Evolutionary conservation across 208 protist genomes (phyloP), one percentile per base, ranked within the genome.

Genomic region (Crithidia sp.): DNA sequence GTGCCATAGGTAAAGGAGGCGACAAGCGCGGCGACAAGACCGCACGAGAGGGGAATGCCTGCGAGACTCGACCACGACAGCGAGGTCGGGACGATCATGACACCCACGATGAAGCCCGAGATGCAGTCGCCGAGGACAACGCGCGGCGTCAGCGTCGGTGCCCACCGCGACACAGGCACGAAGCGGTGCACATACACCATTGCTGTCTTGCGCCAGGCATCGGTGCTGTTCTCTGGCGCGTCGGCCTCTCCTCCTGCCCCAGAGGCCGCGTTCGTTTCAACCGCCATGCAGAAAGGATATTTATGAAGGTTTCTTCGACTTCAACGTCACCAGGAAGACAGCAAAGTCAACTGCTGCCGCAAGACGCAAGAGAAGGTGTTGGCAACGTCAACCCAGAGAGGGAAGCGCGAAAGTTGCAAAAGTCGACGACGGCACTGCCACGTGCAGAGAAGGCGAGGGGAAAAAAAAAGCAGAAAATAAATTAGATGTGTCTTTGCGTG

Each of bases 1-100:
- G 77, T 87, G 40, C 78, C 84, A 68, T 89, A 89, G 9, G 71
- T 71, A 16, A 86, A 70, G 43, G 75, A 82, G 16, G 74, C 81
- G 16, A 89, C 61, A 14, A 86, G 67, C 12, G 81, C 84, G 2
- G 74, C 78, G 45, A 70, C 76, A 52, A 89, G 81, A 17, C 84
- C 84, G 54, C 78, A 84, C 5, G 79, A 76, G 4, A 89, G 63
- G 40, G 76, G 72, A 39, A 89, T 54, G 40, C 76, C 78, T 2
- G 76, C 77, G 44, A 89, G 53, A 45, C 76, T 85, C 28, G 84
- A 83, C 79, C 79, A 89, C 19, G 84, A 86, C 0, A 89, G 79
- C 14, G 63, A 77, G 13, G 75, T 86, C 7, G 84, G 84, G 64
- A 89, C 74, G 49, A 86, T 68, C 84, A 89, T 89, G 28, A 89